Base-by-base conservation (phyloP, 2,329 filamentous ascomycete species). In the Ascosphaera pollenicola region DNA sequence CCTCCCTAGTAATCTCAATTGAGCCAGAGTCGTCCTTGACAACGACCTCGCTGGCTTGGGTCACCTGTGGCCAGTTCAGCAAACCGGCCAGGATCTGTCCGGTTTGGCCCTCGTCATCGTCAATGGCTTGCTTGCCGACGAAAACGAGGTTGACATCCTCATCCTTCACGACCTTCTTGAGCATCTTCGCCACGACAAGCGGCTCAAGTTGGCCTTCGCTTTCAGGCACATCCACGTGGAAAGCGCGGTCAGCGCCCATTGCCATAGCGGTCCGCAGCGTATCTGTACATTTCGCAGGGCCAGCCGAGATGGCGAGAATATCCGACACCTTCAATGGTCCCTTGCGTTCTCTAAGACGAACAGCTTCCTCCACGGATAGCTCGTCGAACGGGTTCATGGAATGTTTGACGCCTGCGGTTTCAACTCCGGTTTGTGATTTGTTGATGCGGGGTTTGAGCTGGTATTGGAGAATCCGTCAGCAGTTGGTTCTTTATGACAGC, bases 381-480 rank as follows among this genome's bases (percentile, higher is more conserved):
- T 98, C 89, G 67, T 98, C 89, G 63, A 98, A 98, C 16, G 89
- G 89, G 69, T 95, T 98, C 73, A 98, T 87, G 57, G 78, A 85
- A 70, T 95, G 87, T 64, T 95, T 95, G 54, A 95, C 84, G 49
- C 81, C 81, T 46, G 77, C 69, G 40, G 81, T 93, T 63, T 94
- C 87, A 61, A 98, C 78, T 54, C 75, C 87, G 44, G 87, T 94
- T 61, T 73, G 68, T 46, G 74, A 57, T 49, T 74, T 73, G 64
- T 77, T 78, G 54, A 78, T 72, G 47, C 73, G 71, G 39, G 74
- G 74, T 61, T 77, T 78, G 63, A 77, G 64, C 73, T 77, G 48
- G 39, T 21, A 6, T 38, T 17, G 24, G 10, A 24, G 21, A 24
- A 10, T 24, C 21, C 4, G 30, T 38, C 21, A 41, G 13, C 21